phyloP scores from a whole-genome alignment of 108 stramenopile genomes.

The Cyclotella choctawhatcheeana region DNA sequence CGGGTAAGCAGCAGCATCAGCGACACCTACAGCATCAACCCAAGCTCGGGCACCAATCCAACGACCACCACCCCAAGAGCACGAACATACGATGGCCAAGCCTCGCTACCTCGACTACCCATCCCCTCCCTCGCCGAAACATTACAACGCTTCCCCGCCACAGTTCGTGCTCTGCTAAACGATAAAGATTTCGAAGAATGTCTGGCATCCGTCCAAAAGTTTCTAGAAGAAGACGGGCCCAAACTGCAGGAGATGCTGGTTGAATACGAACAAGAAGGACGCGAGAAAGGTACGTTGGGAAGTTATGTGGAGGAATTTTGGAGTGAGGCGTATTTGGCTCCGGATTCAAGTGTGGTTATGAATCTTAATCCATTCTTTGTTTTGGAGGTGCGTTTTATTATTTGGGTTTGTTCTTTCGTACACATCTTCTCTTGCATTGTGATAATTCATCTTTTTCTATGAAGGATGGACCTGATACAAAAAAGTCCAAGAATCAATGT shows the following conservation, averaged over 20 bases:
- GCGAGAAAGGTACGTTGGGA: constrained; percentile 57
- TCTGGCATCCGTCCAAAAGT: constrained; percentile 27
- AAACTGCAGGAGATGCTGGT: constrained; percentile 68
- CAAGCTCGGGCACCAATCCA: not conserved
- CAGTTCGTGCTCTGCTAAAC: constrained; percentile 59
- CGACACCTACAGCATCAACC: not conserved
- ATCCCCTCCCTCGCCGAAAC: constrained; percentile 85
- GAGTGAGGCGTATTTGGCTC: constrained; percentile 87
- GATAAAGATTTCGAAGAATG: constrained; percentile 42
- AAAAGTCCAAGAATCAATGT: constrained; percentile 68
- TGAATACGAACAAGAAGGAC: constrained; percentile 69
- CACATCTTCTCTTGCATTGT: not conserved
- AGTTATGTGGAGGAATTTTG: constrained; percentile 90
- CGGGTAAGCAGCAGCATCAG: constrained; percentile 6
- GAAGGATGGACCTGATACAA: constrained; percentile 80
- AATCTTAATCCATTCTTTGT: constrained; percentile 92
- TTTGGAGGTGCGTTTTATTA: constrained; percentile 50
- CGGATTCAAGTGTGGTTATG: constrained; percentile 78
- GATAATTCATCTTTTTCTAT: not conserved
- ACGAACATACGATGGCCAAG: constrained; percentile 60
- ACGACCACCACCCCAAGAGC: not conserved
- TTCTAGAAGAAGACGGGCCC: constrained; percentile 61
- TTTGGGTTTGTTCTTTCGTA: not conserved
- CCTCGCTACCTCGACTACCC: constrained; percentile 66
- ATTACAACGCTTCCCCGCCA: constrained; percentile 56